Conservation (phyloP, 805 yeast genomes). For the Kazachstania bromeliacearum region DNA sequence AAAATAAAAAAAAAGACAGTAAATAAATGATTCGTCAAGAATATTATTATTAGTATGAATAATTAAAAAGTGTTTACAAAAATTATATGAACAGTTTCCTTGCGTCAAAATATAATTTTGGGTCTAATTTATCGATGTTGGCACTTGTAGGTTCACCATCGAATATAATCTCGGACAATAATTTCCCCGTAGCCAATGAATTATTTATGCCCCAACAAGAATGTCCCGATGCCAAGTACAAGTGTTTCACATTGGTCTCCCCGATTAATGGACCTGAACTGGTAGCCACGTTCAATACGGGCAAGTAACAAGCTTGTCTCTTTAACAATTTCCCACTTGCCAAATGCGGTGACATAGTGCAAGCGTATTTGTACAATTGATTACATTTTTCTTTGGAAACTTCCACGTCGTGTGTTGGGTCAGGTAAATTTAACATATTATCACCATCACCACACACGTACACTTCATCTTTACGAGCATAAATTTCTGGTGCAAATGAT, state of each 20-base stretch:
- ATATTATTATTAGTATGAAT: too few species aligned
- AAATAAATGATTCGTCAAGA: too few species aligned
- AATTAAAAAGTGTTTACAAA: too few species aligned
- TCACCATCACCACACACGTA: slow-evolving; percentile 98
- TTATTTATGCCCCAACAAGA: slow-evolving; percentile 99
- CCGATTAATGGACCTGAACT: slow-evolving; percentile 92
- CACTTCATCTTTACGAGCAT: slow-evolving; percentile 91
- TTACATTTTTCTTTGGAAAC: slow-evolving; percentile 84
- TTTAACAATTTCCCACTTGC: slow-evolving; percentile 65
- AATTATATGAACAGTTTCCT: too few species aligned
- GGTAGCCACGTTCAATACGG: slow-evolving; percentile 88
- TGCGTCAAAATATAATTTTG: slow-evolving; percentile 80
- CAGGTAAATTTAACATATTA: slow-evolving; percentile 81
- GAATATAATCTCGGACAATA: slow-evolving; percentile 75
- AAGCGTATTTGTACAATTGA: slow-evolving; percentile 71
- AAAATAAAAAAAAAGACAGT: too few species aligned
- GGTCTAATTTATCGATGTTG: slow-evolving; percentile 74
- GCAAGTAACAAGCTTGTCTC: slow-evolving; percentile 91
- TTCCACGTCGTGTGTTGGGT: slow-evolving; percentile 86
- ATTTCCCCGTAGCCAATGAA: slow-evolving; percentile 94
- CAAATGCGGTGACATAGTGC: slow-evolving; percentile 61
- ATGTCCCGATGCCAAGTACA: slow-evolving; percentile 84
- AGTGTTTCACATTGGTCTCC: slow-evolving; percentile 73
- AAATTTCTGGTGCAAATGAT: slow-evolving; percentile 85
- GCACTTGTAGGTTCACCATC: slow-evolving; percentile 78